Base-by-base conservation (phyloP, 2,329 filamentous ascomycete species). In the Emmonsia crescens region DNA sequence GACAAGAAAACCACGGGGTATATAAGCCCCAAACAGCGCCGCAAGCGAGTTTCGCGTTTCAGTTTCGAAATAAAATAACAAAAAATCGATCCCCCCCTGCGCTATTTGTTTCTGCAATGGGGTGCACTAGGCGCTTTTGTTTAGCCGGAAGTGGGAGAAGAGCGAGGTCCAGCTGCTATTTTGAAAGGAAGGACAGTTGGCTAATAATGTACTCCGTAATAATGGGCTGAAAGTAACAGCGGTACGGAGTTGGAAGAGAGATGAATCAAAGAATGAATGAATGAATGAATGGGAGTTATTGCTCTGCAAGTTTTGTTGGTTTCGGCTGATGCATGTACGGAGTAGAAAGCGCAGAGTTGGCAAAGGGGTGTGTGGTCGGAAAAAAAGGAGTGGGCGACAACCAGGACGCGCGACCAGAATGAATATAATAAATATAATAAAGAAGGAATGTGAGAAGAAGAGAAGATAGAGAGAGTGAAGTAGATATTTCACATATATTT, bases 371-470 rank as follows among this genome's bases (percentile, higher is more conserved):
- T 21, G 14, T 51, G 40, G 36, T 27, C 42, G 36, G 63, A 60
- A 52, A 61, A 60, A 60, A 51, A 62, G 54, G 40, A 56, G 55
- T 54, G 68, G 71, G 73, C 70, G 73, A 73, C 74, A 72, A 73
- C 73, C 71, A 76, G 72, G 72, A 74, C 70, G 64, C 69, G 66
- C 71, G 59, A 60, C 56, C 42, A 61, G 42, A 58, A 57, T 44
- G 58, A 52, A 38, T 46, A 69, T 60, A 60, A 58, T 59, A 58
- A 52, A 27, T 44, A 31, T 57, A 62, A 31, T 57, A 62, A 62
- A 58, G 63, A 57, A 57, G 33, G 54, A 57, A 42, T 57, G 54
- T 57, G 60, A 61, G 54, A 63, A 60, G 61, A 55, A 61, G 64
- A 64, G 57, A 46, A 65, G 60, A 64, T 27, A 62, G 65, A 65